Evolutionary conservation across 2,329 filamentous ascomycete species (phyloP).

Genomic region (Scedosporium dehoogii): DNA sequence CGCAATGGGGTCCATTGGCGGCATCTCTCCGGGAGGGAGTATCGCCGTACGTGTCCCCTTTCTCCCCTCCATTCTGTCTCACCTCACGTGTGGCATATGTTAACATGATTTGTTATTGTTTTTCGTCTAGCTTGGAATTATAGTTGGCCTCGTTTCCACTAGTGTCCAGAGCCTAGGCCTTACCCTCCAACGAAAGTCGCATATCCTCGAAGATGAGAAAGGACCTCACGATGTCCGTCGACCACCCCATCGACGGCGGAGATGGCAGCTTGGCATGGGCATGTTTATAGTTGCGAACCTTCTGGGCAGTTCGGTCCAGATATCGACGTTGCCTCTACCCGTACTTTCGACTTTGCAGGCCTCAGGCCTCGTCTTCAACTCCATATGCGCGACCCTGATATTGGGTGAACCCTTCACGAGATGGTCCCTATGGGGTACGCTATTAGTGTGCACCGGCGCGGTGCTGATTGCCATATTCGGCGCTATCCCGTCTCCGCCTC

Average conservation of each 20-base stretch:
- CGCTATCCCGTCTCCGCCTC: constrained; percentile 84
- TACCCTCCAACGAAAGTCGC: constrained; percentile 94
- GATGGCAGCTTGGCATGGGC: constrained; percentile 96
- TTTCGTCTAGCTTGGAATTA: constrained; percentile 66
- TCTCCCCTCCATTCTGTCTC: neutral
- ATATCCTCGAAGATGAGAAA: constrained; percentile 95
- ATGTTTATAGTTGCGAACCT: constrained; percentile 96
- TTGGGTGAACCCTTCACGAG: constrained; percentile 88
- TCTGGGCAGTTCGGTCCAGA: constrained; percentile 91
- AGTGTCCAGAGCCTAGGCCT: constrained; percentile 91
- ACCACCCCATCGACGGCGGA: constrained; percentile 77
- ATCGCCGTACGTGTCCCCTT: constrained; percentile 51
- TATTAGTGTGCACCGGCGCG: constrained; percentile 82
- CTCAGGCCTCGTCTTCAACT: constrained; percentile 95
- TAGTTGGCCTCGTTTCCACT: constrained; percentile 88
- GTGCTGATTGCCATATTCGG: constrained; percentile 88
- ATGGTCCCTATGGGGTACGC: constrained; percentile 83
- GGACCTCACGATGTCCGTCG: constrained; percentile 65
- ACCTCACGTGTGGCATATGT: constrained; percentile 5
- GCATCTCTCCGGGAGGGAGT: constrained; percentile 67
- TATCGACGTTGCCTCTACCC: constrained; percentile 87
- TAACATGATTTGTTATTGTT: constrained; percentile 12
- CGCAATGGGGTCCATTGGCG: constrained; percentile 30
- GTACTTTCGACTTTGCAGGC: constrained; percentile 93
- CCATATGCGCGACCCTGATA: constrained; percentile 88